phyloP scores from a whole-genome alignment of 306 rosid species.

The Glycine latifolia region DNA sequence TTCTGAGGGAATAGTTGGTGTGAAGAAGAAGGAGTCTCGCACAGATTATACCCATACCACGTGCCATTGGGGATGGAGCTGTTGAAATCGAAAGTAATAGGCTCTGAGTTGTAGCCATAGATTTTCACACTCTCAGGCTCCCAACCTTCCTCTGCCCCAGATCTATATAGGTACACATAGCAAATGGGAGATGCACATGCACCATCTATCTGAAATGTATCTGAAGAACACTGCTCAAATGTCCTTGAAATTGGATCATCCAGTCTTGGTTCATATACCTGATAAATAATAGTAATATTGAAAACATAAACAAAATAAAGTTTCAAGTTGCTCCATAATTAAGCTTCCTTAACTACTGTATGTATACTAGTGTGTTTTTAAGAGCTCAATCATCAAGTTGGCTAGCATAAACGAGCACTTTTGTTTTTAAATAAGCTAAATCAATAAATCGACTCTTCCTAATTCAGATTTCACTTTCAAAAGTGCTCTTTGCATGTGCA shows the following conservation, averaged over 20 bases:
- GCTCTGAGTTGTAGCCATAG: constrained; percentile 55
- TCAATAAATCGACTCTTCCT: too few species aligned
- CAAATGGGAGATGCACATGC: constrained; percentile 82
- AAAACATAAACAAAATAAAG: not conserved
- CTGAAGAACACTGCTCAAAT: constrained; percentile 76
- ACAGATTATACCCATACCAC: constrained; percentile 73
- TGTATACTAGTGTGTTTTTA: not conserved
- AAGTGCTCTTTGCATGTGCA: not conserved
- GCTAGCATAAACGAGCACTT: not conserved
- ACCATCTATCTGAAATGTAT: constrained; percentile 67
- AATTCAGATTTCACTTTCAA: too few species aligned
- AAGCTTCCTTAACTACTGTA: not conserved
- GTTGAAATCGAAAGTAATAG: constrained; percentile 64
- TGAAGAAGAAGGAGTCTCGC: constrained; percentile 58
- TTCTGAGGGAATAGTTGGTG: constrained; percentile 31
- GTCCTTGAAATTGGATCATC: constrained; percentile 63
- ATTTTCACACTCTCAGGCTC: constrained; percentile 70
- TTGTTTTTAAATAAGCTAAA: not conserved
- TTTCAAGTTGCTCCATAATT: not conserved
- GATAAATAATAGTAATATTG: not conserved
- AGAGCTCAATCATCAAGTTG: not conserved
- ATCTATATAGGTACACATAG: constrained; percentile 61
- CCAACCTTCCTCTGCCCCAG: constrained; percentile 72
- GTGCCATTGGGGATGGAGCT: constrained; percentile 59
- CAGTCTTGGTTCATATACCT: constrained; percentile 73